These are phyloP conservation scores for Claviceps humidiphila DNA, from an alignment of 2,329 filamentous ascomycete genomes.

Conservation along the genomic window DNA sequence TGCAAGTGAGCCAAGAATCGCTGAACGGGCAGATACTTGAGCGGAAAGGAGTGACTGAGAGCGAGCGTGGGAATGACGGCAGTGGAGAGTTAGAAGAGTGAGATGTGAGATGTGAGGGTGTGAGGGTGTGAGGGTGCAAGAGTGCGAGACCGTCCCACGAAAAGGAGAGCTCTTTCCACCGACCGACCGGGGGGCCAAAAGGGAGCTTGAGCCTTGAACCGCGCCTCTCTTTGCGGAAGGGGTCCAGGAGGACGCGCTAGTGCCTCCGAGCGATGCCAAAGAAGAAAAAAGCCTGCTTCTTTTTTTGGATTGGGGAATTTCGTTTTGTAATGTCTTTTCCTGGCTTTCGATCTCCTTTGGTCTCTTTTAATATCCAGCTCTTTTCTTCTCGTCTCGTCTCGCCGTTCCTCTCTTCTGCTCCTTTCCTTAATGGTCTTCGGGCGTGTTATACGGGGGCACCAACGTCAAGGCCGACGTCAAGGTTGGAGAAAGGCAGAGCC, in stretches of 20 bases:
- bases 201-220: conserved; percentile 13
- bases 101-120: no score
- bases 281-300: not conserved
- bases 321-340: no score
- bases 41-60: conserved; percentile 27
- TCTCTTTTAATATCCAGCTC: no score
- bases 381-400: no score
- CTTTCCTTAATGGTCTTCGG: no score
- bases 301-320: not conserved
- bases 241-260: conserved; percentile 18
- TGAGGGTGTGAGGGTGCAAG: conserved; percentile 7
- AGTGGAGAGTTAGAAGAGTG: no score
- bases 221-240: conserved; percentile 21
- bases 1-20: conserved; percentile 7
- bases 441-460: no score
- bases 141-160: conserved; percentile 17
- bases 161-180: conserved; percentile 14
- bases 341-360: no score
- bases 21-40: conserved; percentile 8
- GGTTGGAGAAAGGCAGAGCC: no score
- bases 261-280: conserved; percentile 1
- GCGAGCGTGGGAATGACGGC: conserved; percentile 12
- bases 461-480: no score
- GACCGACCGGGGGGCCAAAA: not conserved
- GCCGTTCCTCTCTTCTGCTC: no score